Evolutionary conservation across 768 basidiomycete genomes (phyloP).

Genomic region (Boletus subcaerulescens): DNA sequence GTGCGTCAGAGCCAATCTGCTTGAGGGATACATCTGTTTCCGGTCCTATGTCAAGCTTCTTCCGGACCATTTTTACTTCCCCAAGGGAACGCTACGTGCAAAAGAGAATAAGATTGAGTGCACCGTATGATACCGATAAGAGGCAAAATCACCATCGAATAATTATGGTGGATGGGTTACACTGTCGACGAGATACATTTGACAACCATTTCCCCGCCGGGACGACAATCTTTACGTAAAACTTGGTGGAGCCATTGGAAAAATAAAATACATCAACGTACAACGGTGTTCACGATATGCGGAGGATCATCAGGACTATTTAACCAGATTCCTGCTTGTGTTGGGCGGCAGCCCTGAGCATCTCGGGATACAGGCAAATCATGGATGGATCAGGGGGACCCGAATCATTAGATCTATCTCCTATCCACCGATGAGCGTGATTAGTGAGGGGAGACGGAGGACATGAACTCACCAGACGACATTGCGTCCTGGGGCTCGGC

Average conservation of each 20-base stretch:
- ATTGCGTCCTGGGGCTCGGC: too few relatives aligned
- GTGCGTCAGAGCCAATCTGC: constrained; percentile 52
- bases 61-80: constrained; percentile 55
- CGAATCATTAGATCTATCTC: too few relatives aligned
- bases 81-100: constrained; percentile 53
- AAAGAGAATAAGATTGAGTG: constrained; percentile 1
- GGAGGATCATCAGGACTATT: neutral
- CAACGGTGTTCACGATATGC: neutral
- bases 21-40: constrained; percentile 36
- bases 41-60: constrained; percentile 37
- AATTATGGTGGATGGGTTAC: constrained; percentile 12
- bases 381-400: neutral
- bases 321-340: too few relatives aligned
- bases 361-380: neutral
- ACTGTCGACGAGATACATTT: too few relatives aligned
- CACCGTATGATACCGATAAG: neutral
- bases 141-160: constrained; percentile 27
- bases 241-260: too few relatives aligned
- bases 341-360: neutral
- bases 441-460: too few relatives aligned
- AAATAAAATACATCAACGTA: neutral
- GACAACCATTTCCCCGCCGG: too few relatives aligned
- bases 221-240: too few relatives aligned
- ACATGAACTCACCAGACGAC: too few relatives aligned
- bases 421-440: too few relatives aligned